These are phyloP conservation scores for Apiotrichum mycotoxinovorans DNA, from an alignment of 1,284 basidiomycete species.

Conservation along the genomic window DNA sequence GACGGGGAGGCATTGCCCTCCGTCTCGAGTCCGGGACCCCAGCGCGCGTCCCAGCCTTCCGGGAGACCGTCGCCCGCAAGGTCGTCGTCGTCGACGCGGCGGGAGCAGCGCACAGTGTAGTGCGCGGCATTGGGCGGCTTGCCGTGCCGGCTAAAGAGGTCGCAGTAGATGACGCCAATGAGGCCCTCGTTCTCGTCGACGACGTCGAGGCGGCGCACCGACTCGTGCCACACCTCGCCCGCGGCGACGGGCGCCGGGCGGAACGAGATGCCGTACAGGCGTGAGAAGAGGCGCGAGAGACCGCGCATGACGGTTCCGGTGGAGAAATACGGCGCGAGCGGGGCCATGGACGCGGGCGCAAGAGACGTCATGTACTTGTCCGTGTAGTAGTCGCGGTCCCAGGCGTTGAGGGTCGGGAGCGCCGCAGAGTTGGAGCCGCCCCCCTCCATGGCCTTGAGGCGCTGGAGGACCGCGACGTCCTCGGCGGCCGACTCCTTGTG, in stretches of 20 bases:
- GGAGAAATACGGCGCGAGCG: conserved; percentile 63
- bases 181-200: conserved; percentile 72
- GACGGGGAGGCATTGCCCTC: conserved; percentile 49
- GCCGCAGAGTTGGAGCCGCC: conserved; percentile 4
- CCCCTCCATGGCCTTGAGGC: conserved; percentile 69
- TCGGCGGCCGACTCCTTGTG: conserved; percentile 68
- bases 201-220: conserved; percentile 88
- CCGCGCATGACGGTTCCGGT: conserved; percentile 83
- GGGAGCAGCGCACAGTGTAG: conserved; percentile 93
- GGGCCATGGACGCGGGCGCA: conserved; percentile 57
- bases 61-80: conserved; percentile 58
- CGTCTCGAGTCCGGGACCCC: conserved; percentile 42
- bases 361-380: conserved; percentile 39
- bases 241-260: conserved; percentile 60
- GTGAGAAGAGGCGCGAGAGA: conserved; percentile 74
- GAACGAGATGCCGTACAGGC: conserved; percentile 82
- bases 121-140: conserved; percentile 92
- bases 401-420: conserved; percentile 71
- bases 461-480: conserved; percentile 67
- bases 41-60: conserved; percentile 37
- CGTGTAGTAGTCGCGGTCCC: conserved; percentile 85
- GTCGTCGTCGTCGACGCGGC: conserved; percentile 88
- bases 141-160: conserved; percentile 78
- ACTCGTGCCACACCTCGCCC: conserved; percentile 84
- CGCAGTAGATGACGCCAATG: conserved; percentile 92